Conservation (phyloP, 805 yeast genomes). For the Cyberlindnera petersonii region DNA sequence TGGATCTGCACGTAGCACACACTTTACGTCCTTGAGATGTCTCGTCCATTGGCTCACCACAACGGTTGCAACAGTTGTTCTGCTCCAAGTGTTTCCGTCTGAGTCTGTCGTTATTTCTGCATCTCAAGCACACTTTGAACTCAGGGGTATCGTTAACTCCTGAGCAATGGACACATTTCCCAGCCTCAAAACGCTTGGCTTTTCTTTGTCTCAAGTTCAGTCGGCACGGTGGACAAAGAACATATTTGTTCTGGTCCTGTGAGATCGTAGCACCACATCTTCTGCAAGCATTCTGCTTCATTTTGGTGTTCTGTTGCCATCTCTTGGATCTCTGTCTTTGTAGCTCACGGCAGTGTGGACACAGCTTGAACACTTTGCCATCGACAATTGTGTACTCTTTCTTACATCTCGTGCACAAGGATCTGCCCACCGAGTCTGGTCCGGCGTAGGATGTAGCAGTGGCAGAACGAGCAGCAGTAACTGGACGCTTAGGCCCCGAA, state of each 20-base stretch:
- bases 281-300: conserved; percentile 58
- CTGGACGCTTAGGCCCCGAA: conserved; percentile 20
- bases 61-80: conserved; percentile 59
- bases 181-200: conserved; percentile 55
- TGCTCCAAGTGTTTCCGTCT: conserved; percentile 54
- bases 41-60: conserved; percentile 46
- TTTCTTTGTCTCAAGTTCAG: conserved; percentile 50
- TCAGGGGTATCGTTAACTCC: conserved; percentile 48
- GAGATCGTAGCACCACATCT: conserved; percentile 59
- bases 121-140: conserved; percentile 62
- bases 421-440: conserved; percentile 3
- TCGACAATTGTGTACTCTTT: conserved; percentile 47
- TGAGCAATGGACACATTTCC: conserved; percentile 66
- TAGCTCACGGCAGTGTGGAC: conserved; percentile 60
- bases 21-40: conserved; percentile 51
- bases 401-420: conserved; percentile 53
- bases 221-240: conserved; percentile 59
- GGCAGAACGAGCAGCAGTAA: too few species aligned
- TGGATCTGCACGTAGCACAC: conserved; percentile 51
- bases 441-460: background rate
- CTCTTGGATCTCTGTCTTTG: conserved; percentile 60
- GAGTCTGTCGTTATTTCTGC: conserved; percentile 57
- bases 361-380: conserved; percentile 45
- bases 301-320: conserved; percentile 61
- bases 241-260: conserved; percentile 46